Conservation (phyloP, 768 basidiomycete species). For the Cystobasidium tubakii region DNA sequence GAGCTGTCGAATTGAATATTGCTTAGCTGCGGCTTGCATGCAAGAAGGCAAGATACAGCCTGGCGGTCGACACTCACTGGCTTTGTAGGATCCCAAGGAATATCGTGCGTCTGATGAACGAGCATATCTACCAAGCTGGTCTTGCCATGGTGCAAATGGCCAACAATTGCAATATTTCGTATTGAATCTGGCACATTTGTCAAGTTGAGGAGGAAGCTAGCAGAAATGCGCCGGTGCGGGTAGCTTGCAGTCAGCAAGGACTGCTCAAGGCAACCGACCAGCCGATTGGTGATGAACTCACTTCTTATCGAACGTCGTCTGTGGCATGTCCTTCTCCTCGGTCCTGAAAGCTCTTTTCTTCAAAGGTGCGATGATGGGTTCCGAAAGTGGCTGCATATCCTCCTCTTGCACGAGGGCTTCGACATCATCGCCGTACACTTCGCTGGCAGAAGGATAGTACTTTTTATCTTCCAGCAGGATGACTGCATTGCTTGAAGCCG, state of each 20-base stretch:
- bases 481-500: not conserved
- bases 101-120: conserved; percentile 89
- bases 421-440: conserved; percentile 87
- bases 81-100: conserved; percentile 85
- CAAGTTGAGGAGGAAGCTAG: conserved; percentile 84
- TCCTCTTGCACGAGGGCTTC: conserved; percentile 98
- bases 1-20: conserved; percentile 54
- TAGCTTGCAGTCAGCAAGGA: not conserved
- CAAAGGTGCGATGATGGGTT: conserved; percentile 90
- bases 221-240: not conserved
- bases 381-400: conserved; percentile 86
- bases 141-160: conserved; percentile 96
- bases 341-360: conserved; percentile 91
- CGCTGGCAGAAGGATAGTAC: conserved; percentile 87
- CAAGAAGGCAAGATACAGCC: not conserved
- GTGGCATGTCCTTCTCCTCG: conserved; percentile 80
- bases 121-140: conserved; percentile 96
- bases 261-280: not conserved
- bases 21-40: not conserved
- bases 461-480: conserved; percentile 80
- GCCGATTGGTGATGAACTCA: conserved; percentile 52
- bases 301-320: conserved; percentile 97
- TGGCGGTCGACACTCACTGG: conserved; percentile 56
- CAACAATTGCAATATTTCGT: conserved; percentile 90
- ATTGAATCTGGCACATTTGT: conserved; percentile 87